Conservation (phyloP, 225 moss, liverwort and hornwort genomes). For the Lunularia cruciata region DNA sequence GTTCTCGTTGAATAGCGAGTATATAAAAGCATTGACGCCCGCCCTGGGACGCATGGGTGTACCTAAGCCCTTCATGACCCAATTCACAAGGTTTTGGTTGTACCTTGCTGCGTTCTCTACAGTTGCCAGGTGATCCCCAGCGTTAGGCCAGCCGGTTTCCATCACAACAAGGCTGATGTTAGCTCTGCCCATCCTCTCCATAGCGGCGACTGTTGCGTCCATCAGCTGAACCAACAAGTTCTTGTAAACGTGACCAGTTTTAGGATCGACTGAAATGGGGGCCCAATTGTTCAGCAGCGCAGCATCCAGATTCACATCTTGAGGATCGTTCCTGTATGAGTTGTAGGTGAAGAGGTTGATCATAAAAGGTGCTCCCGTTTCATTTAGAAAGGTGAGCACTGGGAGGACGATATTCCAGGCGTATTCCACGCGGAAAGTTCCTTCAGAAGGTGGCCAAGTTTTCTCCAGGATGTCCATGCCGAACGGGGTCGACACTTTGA, state of each 20-base stretch:
- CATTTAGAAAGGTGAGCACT: constrained; percentile 3
- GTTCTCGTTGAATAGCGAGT: constrained; percentile 20
- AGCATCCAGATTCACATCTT: constrained; percentile 16
- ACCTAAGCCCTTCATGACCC: background rate
- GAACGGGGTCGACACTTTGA: constrained; percentile 21
- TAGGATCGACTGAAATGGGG: constrained; percentile 10
- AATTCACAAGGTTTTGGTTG: constrained; percentile 19
- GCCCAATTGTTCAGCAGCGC: constrained; percentile 17
- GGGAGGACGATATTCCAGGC: constrained; percentile 21
- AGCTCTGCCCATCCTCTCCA: background rate
- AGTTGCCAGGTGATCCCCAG: background rate
- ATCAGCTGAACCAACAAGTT: constrained; percentile 9
- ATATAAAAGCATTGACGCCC: constrained; percentile 5
- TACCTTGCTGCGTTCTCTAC: constrained; percentile 12
- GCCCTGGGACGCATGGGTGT: constrained; percentile 2
- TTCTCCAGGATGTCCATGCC: constrained; percentile 17
- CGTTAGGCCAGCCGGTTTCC: constrained; percentile 19
- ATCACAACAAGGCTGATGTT: background rate
- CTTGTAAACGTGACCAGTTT: constrained; percentile 21
- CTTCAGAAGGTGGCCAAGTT: constrained; percentile 16
- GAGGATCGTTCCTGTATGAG: constrained; percentile 10
- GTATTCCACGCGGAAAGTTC: constrained; percentile 10
- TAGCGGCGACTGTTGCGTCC: constrained; percentile 10
- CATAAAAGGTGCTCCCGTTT: constrained; percentile 10
- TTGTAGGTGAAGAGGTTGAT: constrained; percentile 9